phyloP scores from a whole-genome alignment of 2,329 filamentous ascomycete genomes.

The Exophiala xenobiotica region DNA sequence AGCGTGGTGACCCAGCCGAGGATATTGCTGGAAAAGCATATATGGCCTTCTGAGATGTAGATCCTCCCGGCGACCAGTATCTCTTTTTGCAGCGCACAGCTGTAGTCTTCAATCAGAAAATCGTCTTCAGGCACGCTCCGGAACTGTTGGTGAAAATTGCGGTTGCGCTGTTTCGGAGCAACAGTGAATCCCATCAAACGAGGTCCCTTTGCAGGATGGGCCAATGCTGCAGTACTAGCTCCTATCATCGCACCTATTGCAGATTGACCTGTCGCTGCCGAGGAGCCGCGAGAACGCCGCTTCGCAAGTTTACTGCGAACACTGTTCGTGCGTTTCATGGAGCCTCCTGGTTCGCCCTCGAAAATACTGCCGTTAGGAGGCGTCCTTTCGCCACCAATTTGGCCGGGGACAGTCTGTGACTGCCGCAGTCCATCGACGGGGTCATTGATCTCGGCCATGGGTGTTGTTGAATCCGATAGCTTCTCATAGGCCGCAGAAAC shows the following conservation, averaged over 20 bases:
- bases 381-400: conserved; percentile 58
- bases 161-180: conserved; percentile 91
- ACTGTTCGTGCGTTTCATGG: conserved; percentile 64
- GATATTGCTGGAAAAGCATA: conserved; percentile 99
- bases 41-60: conserved; percentile 94
- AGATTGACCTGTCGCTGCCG: conserved; percentile 62
- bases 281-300: conserved; percentile 79
- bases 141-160: conserved; percentile 91
- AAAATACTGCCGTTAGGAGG: conserved; percentile 65
- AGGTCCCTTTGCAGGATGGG: conserved; percentile 62
- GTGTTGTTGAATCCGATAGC: conserved; percentile 44
- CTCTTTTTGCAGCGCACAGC: conserved; percentile 90
- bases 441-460: conserved; percentile 38
- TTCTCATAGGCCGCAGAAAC: conserved; percentile 61
- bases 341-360: conserved; percentile 56
- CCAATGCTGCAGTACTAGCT: conserved; percentile 68
- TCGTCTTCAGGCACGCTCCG: conserved; percentile 97
- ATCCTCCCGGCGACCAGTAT: conserved; percentile 91
- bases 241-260: conserved; percentile 72
- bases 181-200: conserved; percentile 94
- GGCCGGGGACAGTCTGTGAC: conserved; percentile 23
- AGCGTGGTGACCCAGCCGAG: conserved; percentile 96
- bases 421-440: conserved; percentile 34
- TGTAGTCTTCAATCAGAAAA: conserved; percentile 97
- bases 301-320: conserved; percentile 63